Evolutionary conservation across 352 stramenopile genomes (phyloP).

Genomic region (Pythium rhizo-oryzae): DNA sequence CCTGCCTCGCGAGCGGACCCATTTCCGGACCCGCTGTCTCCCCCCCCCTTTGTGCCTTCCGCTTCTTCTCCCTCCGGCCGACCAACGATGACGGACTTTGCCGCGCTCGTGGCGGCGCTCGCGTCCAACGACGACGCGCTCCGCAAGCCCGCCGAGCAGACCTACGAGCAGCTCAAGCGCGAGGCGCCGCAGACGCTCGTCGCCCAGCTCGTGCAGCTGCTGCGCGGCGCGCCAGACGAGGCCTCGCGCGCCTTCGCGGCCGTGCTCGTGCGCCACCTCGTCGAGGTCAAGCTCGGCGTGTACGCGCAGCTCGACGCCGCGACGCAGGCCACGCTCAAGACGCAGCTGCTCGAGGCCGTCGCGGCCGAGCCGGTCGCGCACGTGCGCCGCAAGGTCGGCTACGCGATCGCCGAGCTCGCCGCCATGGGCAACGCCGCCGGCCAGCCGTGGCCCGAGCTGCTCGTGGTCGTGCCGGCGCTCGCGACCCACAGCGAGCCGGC

Average conservation of each 20-base stretch:
- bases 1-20: constrained; percentile 1
- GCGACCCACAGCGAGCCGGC: constrained; percentile 55
- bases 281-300: constrained; percentile 69
- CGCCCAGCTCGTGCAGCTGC: constrained; percentile 63
- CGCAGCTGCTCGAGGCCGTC: constrained; percentile 74
- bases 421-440: constrained; percentile 49
- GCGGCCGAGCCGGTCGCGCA: constrained; percentile 62
- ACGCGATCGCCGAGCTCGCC: constrained; percentile 79
- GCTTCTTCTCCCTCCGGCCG: neutral
- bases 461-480: constrained; percentile 62
- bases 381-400: constrained; percentile 82
- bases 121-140: constrained; percentile 74
- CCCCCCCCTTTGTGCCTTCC: neutral
- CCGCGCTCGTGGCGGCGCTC: constrained; percentile 69
- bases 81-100: constrained; percentile 66
- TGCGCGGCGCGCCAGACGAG: constrained; percentile 57
- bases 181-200: constrained; percentile 71
- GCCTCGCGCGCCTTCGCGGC: constrained; percentile 73
- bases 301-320: constrained; percentile 65
- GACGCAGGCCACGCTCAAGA: constrained; percentile 60
- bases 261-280: constrained; percentile 76
- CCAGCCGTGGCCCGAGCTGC: constrained; percentile 74
- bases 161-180: constrained; percentile 70
- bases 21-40: constrained; percentile 4
- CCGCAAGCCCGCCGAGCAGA: constrained; percentile 76